A percentile compares a stretch with the other conserved stretches of the same genome.
Conservation (phyloP, 805 yeast species). For the Saccharomyces kudriavzevii region DNA sequence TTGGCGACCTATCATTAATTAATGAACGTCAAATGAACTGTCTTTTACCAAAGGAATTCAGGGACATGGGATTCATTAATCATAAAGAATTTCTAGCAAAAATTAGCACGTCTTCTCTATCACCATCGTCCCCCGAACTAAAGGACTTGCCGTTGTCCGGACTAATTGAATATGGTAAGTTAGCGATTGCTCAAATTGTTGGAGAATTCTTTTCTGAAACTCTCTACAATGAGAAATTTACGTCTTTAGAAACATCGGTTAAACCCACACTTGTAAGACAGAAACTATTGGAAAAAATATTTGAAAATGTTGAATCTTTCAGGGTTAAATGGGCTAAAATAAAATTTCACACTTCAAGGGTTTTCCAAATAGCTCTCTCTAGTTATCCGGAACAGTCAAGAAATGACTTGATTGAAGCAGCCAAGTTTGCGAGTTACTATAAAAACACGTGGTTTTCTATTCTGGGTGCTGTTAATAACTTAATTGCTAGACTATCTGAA, state of each 20-base stretch:
- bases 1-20: slow-evolving; percentile 13
- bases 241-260: slow-evolving; percentile 22
- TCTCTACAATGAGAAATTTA: slow-evolving; percentile 21
- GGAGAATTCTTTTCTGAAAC: slow-evolving; percentile 17
- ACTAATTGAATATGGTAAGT: slow-evolving; percentile 16
- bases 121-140: slow-evolving; percentile 2
- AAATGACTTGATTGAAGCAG: slow-evolving; percentile 8
- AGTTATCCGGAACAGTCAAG: slow-evolving; percentile 2
- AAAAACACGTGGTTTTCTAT: slow-evolving; percentile 9
- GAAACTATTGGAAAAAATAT: slow-evolving; percentile 13
- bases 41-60: slow-evolving; percentile 10
- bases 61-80: slow-evolving; percentile 10
- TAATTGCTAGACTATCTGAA: slow-evolving; percentile 16
- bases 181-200: slow-evolving; percentile 13
- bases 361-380: slow-evolving; percentile 11
- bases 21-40: slow-evolving; percentile 14
- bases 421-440: slow-evolving; percentile 11
- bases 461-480: slow-evolving; percentile 13
- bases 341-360: slow-evolving; percentile 13
- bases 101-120: not conserved
- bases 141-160: slow-evolving; percentile 4
- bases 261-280: slow-evolving; percentile 14
- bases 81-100: slow-evolving; percentile 2
- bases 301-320: slow-evolving; percentile 10
- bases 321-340: slow-evolving; percentile 14